Base-by-base conservation (phyloP, 1,284 basidiomycete genomes). In the Trichosporon inkin region DNA sequence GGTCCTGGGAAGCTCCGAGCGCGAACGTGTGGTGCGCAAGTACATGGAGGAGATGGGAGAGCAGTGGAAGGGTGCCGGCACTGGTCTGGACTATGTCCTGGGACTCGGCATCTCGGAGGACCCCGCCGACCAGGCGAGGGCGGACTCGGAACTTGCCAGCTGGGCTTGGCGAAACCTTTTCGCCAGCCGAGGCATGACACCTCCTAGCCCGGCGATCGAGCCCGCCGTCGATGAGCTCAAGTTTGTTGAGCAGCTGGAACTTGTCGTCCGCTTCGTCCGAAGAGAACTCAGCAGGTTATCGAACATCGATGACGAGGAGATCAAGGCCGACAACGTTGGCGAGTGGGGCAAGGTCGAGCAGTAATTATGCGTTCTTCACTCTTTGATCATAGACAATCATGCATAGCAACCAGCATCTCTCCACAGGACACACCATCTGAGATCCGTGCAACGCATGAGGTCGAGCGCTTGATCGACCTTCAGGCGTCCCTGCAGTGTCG, bases 111-210 rank as follows among this genome's bases (percentile, higher is more conserved):
- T 60, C 37, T 67, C 62, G 20, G 65, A 64, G 28, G 62, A 56
- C 22, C 40, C 60, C 1, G 66, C 62, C 3, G 68, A 71, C 36
- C 34, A 37, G n/a, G 59, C 35, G 7, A 62, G 62, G 39, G 65
- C 72, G 14, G 92, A 96, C 71, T 81, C 84, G 62, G 88, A 92
- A 66, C 81, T 99, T 72, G 92, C 92, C 0, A 87, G 82, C 24
- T 90, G 90, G 5, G 79, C 95, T 0, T 99, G 95, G 95, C 82
- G 95, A 34, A 98, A 98, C 76, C 75, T 97, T 47, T 88, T 97
- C 44, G 68, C 65, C 6, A 60, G 67, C 16, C 64, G 67, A 56
- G 77, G 70, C 16, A 49, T 68, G 13, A 64, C 66, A 35, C 49
- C 63, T 35, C 55, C 63, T 17, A 41, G 60, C 35, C 60, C 66